Percentiles rank a stretch among this genome's conserved stretches.
These are phyloP conservation scores for Diaporthe destruens DNA, from an alignment of 2,329 filamentous ascomycete genomes.

Conservation along the genomic window DNA sequence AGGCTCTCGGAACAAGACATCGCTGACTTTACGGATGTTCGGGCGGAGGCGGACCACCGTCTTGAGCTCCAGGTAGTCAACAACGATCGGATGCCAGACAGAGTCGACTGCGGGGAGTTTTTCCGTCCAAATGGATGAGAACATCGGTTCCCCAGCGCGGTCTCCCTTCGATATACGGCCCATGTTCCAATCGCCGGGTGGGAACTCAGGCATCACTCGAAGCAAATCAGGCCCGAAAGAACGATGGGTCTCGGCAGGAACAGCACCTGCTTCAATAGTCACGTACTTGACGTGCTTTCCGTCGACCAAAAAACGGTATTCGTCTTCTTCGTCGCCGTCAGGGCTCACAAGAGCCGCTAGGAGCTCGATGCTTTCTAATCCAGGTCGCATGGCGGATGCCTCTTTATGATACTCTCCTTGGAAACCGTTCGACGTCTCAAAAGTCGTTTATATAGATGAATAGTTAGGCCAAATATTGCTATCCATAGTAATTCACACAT, in stretches of 20 bases:
- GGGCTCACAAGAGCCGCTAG: neutral
- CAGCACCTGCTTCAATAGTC: neutral
- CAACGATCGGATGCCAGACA: neutral
- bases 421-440: neutral
- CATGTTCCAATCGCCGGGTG: neutral
- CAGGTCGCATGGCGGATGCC: neutral
- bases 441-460: neutral
- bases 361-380: neutral
- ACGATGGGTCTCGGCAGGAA: neutral
- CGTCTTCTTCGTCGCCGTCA: neutral
- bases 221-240: neutral
- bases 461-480: neutral
- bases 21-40: constrained; percentile 3
- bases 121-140: neutral
- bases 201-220: neutral
- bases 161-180: neutral
- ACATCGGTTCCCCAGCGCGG: neutral
- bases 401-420: neutral
- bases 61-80: constrained; percentile 6
- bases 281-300: constrained; percentile 3
- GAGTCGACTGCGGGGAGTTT: neutral
- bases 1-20: neutral
- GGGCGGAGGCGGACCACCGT: neutral
- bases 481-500: neutral
- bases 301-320: neutral